Evolutionary conservation across 495 filamentous ascomycete genomes (phyloP).

Genomic region (Neurospora sp.): DNA sequence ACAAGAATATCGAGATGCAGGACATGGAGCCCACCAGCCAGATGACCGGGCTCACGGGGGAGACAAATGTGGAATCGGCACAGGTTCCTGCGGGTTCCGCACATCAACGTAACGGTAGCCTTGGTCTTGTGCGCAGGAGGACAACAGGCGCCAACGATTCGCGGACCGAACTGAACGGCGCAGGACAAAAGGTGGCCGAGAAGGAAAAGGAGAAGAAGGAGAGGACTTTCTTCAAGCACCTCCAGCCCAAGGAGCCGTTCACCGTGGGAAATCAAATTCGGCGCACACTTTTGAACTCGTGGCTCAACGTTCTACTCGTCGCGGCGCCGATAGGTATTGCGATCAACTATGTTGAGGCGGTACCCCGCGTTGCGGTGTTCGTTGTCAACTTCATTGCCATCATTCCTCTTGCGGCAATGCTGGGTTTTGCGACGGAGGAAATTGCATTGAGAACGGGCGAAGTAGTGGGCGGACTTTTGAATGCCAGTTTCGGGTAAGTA

Average conservation of each 20-base stretch:
- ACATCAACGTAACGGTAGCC: not conserved
- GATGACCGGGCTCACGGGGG: not conserved
- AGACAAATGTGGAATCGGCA: constrained; percentile 1
- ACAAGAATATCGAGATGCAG: not conserved
- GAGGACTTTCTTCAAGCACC: constrained; percentile 31
- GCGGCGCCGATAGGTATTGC: constrained; percentile 72
- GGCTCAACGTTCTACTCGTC: constrained; percentile 76
- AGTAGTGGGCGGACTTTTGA: constrained; percentile 75
- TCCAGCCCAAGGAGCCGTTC: constrained; percentile 40
- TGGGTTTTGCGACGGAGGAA: constrained; percentile 90
- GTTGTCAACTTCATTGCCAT: constrained; percentile 85
- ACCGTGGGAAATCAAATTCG: constrained; percentile 61
- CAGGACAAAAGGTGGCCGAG: not conserved
- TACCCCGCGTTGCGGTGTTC: constrained; percentile 56
- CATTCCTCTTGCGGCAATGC: constrained; percentile 75
- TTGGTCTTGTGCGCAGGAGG: not conserved
- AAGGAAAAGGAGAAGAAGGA: constrained; percentile 23
- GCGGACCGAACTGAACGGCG: not conserved
- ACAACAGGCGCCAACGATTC: not conserved
- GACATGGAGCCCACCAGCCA: constrained; percentile 3
- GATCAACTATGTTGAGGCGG: constrained; percentile 48
- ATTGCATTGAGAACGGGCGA: constrained; percentile 75
- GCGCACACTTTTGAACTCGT: constrained; percentile 64
- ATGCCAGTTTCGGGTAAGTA: constrained; percentile 75
- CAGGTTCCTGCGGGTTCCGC: not conserved